These are phyloP conservation scores for Coemansia sp. DNA, from an alignment of 371 early-diverging fungal species.

Conservation along the genomic window DNA sequence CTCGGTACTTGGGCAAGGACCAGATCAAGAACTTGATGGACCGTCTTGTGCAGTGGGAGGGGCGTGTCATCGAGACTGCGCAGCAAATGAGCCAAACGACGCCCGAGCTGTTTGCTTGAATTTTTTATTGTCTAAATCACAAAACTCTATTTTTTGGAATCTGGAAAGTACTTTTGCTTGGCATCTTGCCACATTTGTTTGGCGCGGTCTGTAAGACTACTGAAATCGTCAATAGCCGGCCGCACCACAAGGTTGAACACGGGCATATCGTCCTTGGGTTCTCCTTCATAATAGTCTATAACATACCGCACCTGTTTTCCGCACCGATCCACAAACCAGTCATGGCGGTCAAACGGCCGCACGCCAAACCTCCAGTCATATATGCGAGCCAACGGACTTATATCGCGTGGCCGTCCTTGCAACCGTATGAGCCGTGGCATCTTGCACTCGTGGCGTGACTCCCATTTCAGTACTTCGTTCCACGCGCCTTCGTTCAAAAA, in stretches of 20 bases:
- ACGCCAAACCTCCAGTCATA: constrained; percentile 51
- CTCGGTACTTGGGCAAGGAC: constrained; percentile 86
- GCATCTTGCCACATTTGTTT: constrained; percentile 53
- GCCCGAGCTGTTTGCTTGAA: constrained; percentile 43
- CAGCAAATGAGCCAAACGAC: constrained; percentile 40
- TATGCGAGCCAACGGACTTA: constrained; percentile 79
- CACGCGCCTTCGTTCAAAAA: constrained; percentile 95
- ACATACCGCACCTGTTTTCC: constrained; percentile 91
- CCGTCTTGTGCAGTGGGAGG: constrained; percentile 59
- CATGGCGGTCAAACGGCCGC: constrained; percentile 96
- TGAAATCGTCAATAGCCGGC: constrained; percentile 74
- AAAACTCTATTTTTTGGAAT: no score
- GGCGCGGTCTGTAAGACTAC: constrained; percentile 64
- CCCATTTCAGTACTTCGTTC: constrained; percentile 93
- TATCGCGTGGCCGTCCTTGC: constrained; percentile 82
- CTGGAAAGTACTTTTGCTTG: constrained; percentile 33
- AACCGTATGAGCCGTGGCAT: constrained; percentile 69
- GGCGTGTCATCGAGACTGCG: constrained; percentile 55
- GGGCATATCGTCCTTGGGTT: constrained; percentile 63
- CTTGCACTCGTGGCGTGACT: constrained; percentile 52
- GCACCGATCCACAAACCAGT: constrained; percentile 96
- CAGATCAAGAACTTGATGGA: constrained; percentile 70
- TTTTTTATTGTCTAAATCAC: neutral
- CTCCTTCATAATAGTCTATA: constrained; percentile 90
- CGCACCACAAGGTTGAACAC: constrained; percentile 80